Evolutionary conservation across 2,329 filamentous ascomycete genomes (phyloP).

Genomic region (Aspergillus tanneri): DNA sequence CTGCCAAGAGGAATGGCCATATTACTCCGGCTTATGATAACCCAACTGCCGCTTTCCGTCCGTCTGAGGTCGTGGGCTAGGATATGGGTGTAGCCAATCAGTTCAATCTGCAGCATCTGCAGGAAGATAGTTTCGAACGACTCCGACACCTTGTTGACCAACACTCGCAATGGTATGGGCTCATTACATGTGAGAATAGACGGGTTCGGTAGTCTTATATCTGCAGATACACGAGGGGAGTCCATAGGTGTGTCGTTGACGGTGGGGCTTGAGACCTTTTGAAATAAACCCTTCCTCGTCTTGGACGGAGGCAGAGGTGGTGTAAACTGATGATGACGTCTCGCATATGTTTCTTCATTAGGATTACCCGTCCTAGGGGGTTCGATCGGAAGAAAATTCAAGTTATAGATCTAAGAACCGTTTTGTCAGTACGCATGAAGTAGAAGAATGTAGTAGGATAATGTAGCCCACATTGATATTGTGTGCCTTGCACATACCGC

Average conservation of each 20-base stretch:
- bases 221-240: conserved; percentile 66
- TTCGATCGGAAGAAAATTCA: conserved; percentile 92
- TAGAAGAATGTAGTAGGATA: too few relatives aligned
- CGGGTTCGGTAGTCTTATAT: conserved; percentile 82
- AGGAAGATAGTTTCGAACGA: conserved; percentile 71
- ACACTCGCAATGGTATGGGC: conserved; percentile 73
- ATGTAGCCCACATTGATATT: too few relatives aligned
- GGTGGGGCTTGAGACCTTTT: conserved; percentile 35
- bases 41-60: conserved; percentile 70
- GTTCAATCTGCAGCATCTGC: conserved; percentile 74
- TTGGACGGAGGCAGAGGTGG: conserved; percentile 41
- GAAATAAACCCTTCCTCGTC: conserved; percentile 63
- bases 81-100: conserved; percentile 77
- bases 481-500: conserved; percentile 32
- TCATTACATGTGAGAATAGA: conserved; percentile 87
- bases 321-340: conserved; percentile 65
- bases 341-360: conserved; percentile 78
- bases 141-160: conserved; percentile 73
- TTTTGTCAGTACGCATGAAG: too few relatives aligned
- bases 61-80: conserved; percentile 72
- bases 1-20: conserved; percentile 69
- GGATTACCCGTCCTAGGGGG: conserved; percentile 68
- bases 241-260: conserved; percentile 34
- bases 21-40: conserved; percentile 69
- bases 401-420: conserved; percentile 49